These are phyloP conservation scores for Bacidia gigantensis DNA, from an alignment of 495 filamentous ascomycete genomes.

Conservation along the genomic window DNA sequence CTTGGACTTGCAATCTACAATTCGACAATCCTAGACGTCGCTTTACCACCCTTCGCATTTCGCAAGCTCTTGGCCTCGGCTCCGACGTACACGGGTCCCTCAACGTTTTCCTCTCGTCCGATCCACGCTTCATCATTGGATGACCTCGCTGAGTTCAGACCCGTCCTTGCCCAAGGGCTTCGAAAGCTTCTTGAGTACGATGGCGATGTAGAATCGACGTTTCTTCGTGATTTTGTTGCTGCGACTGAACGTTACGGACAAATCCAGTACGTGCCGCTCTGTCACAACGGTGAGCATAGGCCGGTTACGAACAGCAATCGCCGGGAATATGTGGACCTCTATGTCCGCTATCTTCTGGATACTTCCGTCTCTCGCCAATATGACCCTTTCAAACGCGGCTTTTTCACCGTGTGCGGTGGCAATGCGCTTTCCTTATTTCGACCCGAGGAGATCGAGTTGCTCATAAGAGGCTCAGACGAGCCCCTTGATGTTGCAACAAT, in stretches of 20 bases:
- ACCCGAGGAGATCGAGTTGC: conserved; percentile 87
- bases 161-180: conserved; percentile 62
- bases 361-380: conserved; percentile 69
- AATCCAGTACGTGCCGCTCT: conserved; percentile 51
- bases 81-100: conserved; percentile 38
- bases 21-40: conserved; percentile 85
- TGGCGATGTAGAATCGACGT: conserved; percentile 69
- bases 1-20: conserved; percentile 93
- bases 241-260: conserved; percentile 69
- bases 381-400: conserved; percentile 90
- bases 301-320: conserved; percentile 77
- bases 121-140: conserved; percentile 61
- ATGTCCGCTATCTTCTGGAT: conserved; percentile 71
- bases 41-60: conserved; percentile 85
- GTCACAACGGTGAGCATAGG: conserved; percentile 55
- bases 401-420: conserved; percentile 84
- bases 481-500: conserved; percentile 64
- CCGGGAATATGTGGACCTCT: conserved; percentile 76
- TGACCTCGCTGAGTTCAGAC: conserved; percentile 76
- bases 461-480: conserved; percentile 81
- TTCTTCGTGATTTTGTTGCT: conserved; percentile 72
- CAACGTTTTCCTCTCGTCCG: conserved; percentile 41
- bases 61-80: conserved; percentile 70
- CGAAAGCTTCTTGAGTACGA: conserved; percentile 67
- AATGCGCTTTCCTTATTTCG: conserved; percentile 83